Evolutionary conservation across 108 stramenopile species (phyloP).

Genomic region (Stephanodiscus minutulus): DNA sequence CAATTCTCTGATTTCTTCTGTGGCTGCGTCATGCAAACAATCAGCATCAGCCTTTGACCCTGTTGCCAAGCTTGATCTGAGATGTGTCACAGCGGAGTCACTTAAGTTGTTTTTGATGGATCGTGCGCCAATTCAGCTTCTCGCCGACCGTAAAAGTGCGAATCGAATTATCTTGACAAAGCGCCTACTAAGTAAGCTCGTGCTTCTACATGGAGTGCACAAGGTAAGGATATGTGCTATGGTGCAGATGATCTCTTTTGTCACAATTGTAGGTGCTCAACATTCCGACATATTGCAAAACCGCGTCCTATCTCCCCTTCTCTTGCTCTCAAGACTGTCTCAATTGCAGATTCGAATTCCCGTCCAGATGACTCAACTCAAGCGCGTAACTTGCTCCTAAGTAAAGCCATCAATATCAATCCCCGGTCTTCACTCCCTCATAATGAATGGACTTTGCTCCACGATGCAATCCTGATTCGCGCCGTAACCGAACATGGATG

Average conservation of each 20-base stretch:
- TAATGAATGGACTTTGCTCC: conserved; percentile 68
- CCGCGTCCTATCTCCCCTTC: background rate
- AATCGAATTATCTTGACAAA: conserved; percentile 51
- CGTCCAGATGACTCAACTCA: conserved; percentile 16
- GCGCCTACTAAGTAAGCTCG: conserved; percentile 40
- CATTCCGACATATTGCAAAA: background rate
- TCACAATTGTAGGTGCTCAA: background rate
- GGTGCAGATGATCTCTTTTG: background rate
- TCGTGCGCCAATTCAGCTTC: conserved; percentile 73
- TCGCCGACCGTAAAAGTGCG: conserved; percentile 56
- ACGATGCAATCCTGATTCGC: conserved; percentile 73
- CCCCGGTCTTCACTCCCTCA: conserved; percentile 60
- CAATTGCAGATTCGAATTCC: conserved; percentile 19
- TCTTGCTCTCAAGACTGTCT: conserved; percentile 1
- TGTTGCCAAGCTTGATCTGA: conserved; percentile 15
- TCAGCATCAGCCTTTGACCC: conserved; percentile 22
- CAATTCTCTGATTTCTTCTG: conserved; percentile 48
- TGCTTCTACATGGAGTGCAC: conserved; percentile 33
- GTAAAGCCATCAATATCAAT: conserved; percentile 39
- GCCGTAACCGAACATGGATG: conserved; percentile 84
- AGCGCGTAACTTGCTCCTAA: conserved; percentile 29
- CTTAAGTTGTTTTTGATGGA: conserved; percentile 55
- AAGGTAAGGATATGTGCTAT: conserved; percentile 1
- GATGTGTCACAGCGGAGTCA: conserved; percentile 37
- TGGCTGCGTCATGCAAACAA: conserved; percentile 28